Evolutionary conservation across 148 eudicot genomes (phyloP), one percentile per base, ranked within the genome.

Genomic region (Gaultheria prostrata): DNA sequence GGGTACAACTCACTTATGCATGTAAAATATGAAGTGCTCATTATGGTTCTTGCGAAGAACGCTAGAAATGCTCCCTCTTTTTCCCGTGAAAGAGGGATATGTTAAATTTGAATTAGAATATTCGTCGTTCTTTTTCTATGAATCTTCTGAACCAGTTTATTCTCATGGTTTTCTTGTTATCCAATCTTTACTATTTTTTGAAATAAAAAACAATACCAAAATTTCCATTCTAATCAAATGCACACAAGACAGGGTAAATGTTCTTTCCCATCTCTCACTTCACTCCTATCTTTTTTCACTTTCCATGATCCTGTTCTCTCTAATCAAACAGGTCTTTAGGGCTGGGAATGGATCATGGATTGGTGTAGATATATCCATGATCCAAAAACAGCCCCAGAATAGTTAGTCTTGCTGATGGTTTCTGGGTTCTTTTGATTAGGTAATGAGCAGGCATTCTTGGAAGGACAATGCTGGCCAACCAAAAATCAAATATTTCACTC

Each of bases 371-470:
- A 63, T 63, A 26, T 63, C 70, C 70, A 24, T 63, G 30, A 63
- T 63, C 70, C 32, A 10, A 63, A 63, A n/a, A 63, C 13, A 63
- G 30, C 32, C 70, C 28, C 70, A 3, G 26, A 63, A 63, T 39
- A 39, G 43, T 39, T 6, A 3, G 6, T 3, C 43, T 39, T 56
- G 61, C 46, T 2, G 71, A 65, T 65, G 72, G 35, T 71, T 71
- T 50, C 18, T 54, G 73, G 32, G 21, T 35, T n/a, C 61, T 43
- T 56, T 24, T 59, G 18, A 17, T 78, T 86, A 96, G 99, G 94
- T 97, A 39, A 95, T 97, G 99, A 93, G 99, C 91, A 91, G 99
- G 85, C 99, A 97, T 89, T 97, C 99, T 8, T 97, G 99, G 99
- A 97, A 92, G 87, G 98, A 97, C 84, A 93, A 85, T 51, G 91